phyloP scores from a whole-genome alignment of 1,284 basidiomycete species.

The Xerocomus nothofagi region DNA sequence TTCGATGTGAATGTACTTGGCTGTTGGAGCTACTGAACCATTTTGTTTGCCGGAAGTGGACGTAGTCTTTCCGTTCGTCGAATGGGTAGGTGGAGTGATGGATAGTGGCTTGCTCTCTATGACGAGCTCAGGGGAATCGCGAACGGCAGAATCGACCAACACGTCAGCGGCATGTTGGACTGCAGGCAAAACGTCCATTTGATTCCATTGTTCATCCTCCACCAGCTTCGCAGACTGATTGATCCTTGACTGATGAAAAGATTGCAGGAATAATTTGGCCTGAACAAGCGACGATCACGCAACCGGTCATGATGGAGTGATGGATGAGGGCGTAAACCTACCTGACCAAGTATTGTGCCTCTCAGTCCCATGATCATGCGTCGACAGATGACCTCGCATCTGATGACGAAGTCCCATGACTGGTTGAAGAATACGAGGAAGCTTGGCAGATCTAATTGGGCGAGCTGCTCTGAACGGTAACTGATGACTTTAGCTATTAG shows the following conservation, averaged over 20 bases:
- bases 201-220: conserved; percentile 88
- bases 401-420: conserved; percentile 88
- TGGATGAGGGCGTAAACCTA: conserved; percentile 28
- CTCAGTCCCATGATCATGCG: conserved; percentile 92
- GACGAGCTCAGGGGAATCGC: conserved; percentile 73
- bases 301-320: neutral
- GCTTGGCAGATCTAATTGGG: conserved; percentile 64
- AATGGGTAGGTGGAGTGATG: conserved; percentile 8
- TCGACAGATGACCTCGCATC: conserved; percentile 80
- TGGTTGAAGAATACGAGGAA: conserved; percentile 85
- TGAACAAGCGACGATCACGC: conserved; percentile 32
- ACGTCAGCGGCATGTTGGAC: conserved; percentile 74
- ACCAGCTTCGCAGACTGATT: conserved; percentile 86
- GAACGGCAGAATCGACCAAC: conserved; percentile 80
- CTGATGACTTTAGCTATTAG: conserved; percentile 78
- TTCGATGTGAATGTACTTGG: conserved; percentile 84
- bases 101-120: conserved; percentile 29
- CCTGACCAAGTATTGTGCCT: conserved; percentile 81
- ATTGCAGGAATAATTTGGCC: conserved; percentile 85
- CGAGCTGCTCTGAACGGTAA: conserved; percentile 77
- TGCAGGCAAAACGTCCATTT: conserved; percentile 64
- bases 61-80: conserved; percentile 27
- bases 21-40: conserved; percentile 34
- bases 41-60: conserved; percentile 30
- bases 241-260: conserved; percentile 84